phyloP scores from a whole-genome alignment of 495 filamentous ascomycete species.

The Aspergillus conjunctus region DNA sequence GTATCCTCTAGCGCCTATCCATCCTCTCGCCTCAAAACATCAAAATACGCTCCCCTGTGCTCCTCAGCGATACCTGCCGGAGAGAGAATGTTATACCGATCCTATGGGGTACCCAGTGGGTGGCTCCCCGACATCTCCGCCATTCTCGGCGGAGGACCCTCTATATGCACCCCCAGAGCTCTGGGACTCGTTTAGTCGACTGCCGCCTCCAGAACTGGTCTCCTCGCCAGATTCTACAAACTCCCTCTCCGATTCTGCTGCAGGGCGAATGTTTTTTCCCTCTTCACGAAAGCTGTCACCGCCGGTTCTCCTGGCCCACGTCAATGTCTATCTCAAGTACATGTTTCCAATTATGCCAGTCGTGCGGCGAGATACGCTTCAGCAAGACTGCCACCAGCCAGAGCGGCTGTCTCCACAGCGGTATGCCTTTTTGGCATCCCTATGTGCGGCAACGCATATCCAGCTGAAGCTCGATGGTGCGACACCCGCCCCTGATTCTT shows the following conservation, averaged over 20 bases:
- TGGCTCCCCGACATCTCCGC: slow-evolving; percentile 37
- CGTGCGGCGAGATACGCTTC: slow-evolving; percentile 66
- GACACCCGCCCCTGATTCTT: slow-evolving; percentile 54
- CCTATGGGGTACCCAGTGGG: slow-evolving; percentile 22
- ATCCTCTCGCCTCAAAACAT: slow-evolving; percentile 36
- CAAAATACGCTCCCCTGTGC: slow-evolving; percentile 12
- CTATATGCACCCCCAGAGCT: slow-evolving; percentile 31
- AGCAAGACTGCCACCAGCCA: slow-evolving; percentile 65
- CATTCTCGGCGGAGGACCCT: slow-evolving; percentile 29
- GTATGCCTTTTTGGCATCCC: slow-evolving; percentile 76
- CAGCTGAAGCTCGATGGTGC: slow-evolving; percentile 66
- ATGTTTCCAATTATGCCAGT: slow-evolving; percentile 86
- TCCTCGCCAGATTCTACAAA: slow-evolving; percentile 46
- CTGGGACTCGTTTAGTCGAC: slow-evolving; percentile 32
- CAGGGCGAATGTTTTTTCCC: slow-evolving; percentile 19
- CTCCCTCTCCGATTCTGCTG: slow-evolving; percentile 35
- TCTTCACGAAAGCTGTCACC: slow-evolving; percentile 35
- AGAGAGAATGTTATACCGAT: slow-evolving; percentile 28
- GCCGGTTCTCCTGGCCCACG: slow-evolving; percentile 43
- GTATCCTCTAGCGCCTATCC: slow-evolving; percentile 47
- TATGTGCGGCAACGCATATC: slow-evolving; percentile 84
- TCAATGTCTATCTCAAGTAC: slow-evolving; percentile 54
- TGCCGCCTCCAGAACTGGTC: slow-evolving; percentile 39
- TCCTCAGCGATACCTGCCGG: slow-evolving; percentile 23
- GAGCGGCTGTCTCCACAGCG: slow-evolving; percentile 59